These are phyloP conservation scores for Priceomyces carsonii DNA, from an alignment of 805 yeast species.

Conservation along the genomic window DNA sequence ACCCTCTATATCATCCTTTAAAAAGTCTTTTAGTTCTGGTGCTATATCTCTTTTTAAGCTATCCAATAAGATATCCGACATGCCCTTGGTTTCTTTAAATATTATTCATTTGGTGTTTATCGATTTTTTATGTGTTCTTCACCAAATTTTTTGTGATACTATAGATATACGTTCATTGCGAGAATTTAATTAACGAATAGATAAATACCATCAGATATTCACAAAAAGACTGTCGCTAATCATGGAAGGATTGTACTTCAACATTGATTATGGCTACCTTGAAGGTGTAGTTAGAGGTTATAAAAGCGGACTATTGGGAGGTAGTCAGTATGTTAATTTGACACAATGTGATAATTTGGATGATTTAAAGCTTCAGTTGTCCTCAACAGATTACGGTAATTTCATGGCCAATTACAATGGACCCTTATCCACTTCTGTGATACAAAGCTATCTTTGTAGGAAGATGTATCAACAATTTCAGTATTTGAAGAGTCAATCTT, in stretches of 20 bases:
- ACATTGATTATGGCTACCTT: slow-evolving; percentile 84
- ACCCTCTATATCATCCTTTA: slow-evolving; percentile 20
- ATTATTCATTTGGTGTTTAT: too few species aligned
- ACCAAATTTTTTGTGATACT: slow-evolving; percentile 5
- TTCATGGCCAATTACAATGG: slow-evolving; percentile 81
- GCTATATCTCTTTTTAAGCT: slow-evolving; percentile 29
- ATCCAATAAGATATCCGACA: slow-evolving; percentile 28
- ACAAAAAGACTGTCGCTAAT: background rate
- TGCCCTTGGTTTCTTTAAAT: too few species aligned
- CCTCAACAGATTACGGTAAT: slow-evolving; percentile 95
- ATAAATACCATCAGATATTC: background rate
- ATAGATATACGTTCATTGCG: slow-evolving; percentile 1
- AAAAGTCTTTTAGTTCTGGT: slow-evolving; percentile 16
- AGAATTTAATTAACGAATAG: background rate
- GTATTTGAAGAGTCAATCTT: slow-evolving; percentile 80
- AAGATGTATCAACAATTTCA: slow-evolving; percentile 82
- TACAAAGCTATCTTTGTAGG: slow-evolving; percentile 74
- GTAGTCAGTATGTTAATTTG: slow-evolving; percentile 83
- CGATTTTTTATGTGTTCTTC: too few species aligned
- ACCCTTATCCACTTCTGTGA: slow-evolving; percentile 81
- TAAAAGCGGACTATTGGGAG: slow-evolving; percentile 75
- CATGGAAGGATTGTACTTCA: slow-evolving; percentile 95
- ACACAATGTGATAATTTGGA: slow-evolving; percentile 96
- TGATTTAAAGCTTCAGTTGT: slow-evolving; percentile 88
- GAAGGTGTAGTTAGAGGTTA: slow-evolving; percentile 96